A percentile compares a stretch with the other conserved stretches of the same genome.
phyloP scores from a whole-genome alignment of 306 rosid genomes.

The Cucumis hystrix region DNA sequence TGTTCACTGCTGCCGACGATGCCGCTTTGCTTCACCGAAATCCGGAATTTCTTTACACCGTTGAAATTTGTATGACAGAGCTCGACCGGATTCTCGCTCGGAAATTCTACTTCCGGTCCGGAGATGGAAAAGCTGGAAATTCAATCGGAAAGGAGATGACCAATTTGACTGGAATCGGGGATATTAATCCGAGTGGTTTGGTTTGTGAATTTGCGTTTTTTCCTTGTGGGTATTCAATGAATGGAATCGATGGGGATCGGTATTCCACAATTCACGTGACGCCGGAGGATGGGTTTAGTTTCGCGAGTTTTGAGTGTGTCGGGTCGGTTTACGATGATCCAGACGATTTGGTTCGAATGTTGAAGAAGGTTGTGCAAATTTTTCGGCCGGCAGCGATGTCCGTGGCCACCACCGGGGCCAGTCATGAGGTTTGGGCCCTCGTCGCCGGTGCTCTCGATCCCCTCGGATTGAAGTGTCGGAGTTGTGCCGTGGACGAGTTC shows the following conservation, averaged over 20 bases:
- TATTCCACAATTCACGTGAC: constrained; percentile 93
- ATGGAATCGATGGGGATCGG: constrained; percentile 62
- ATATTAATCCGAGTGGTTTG: constrained; percentile 49
- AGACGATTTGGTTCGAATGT: constrained; percentile 28
- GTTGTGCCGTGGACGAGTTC: constrained; percentile 63
- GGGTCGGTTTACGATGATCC: constrained; percentile 36
- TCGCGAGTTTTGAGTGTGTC: constrained; percentile 80
- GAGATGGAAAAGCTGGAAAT: constrained; percentile 44
- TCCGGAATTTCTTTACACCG: constrained; percentile 32
- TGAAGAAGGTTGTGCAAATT: constrained; percentile 66
- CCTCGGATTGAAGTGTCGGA: constrained; percentile 68
- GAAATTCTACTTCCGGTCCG: constrained; percentile 45
- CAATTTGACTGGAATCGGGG: constrained; percentile 47
- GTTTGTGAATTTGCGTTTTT: constrained; percentile 81
- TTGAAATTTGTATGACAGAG: constrained; percentile 94
- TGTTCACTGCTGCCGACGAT: constrained; percentile 45
- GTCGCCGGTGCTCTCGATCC: constrained; percentile 56
- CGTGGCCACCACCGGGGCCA: constrained; percentile 38
- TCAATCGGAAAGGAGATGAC: constrained; percentile 83
- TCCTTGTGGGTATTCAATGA: constrained; percentile 95
- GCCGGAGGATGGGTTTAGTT: constrained; percentile 95
- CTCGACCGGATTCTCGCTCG: constrained; percentile 59
- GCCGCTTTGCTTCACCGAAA: not conserved
- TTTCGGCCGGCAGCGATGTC: constrained; percentile 95
- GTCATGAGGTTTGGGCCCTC: constrained; percentile 43